These are phyloP conservation scores for Pyronema omphalodes DNA, from an alignment of 495 filamentous ascomycete genomes.

Conservation along the genomic window DNA sequence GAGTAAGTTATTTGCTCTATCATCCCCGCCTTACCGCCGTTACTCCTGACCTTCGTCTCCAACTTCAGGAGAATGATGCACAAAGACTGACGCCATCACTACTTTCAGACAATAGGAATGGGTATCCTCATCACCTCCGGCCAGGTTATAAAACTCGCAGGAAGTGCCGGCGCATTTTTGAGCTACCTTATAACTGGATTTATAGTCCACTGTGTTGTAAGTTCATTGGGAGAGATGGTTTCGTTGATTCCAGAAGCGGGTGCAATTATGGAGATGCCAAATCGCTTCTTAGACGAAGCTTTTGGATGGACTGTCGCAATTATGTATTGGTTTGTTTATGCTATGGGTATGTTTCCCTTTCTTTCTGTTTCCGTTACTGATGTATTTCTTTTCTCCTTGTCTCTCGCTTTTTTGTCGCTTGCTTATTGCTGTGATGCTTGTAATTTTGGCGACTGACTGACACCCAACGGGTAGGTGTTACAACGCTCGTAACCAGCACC, in stretches of 20 bases:
- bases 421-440: too few relatives aligned
- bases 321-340: conserved; percentile 31
- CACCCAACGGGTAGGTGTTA: neutral
- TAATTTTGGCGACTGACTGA: too few relatives aligned
- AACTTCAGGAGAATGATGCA: conserved; percentile 25
- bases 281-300: conserved; percentile 32
- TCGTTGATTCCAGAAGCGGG: conserved; percentile 33
- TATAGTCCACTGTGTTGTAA: conserved; percentile 30
- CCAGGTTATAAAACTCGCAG: conserved; percentile 28
- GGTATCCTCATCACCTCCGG: conserved; percentile 33
- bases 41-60: too few relatives aligned
- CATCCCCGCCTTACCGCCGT: too few relatives aligned
- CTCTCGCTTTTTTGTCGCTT: too few relatives aligned
- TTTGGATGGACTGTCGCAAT: conserved; percentile 31
- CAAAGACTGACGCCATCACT: conserved; percentile 21
- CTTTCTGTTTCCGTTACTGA: neutral
- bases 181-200: conserved; percentile 29
- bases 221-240: conserved; percentile 33
- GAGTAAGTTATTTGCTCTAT: neutral
- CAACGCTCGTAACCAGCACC: conserved; percentile 17
- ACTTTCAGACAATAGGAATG: conserved; percentile 25
- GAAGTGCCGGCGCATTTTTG: conserved; percentile 30
- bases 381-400: too few relatives aligned
- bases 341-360: conserved; percentile 19
- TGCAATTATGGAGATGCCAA: conserved; percentile 30